Evolutionary conservation across 2,329 filamentous ascomycete species (phyloP).

Genomic region (Fusarium anthophilum): DNA sequence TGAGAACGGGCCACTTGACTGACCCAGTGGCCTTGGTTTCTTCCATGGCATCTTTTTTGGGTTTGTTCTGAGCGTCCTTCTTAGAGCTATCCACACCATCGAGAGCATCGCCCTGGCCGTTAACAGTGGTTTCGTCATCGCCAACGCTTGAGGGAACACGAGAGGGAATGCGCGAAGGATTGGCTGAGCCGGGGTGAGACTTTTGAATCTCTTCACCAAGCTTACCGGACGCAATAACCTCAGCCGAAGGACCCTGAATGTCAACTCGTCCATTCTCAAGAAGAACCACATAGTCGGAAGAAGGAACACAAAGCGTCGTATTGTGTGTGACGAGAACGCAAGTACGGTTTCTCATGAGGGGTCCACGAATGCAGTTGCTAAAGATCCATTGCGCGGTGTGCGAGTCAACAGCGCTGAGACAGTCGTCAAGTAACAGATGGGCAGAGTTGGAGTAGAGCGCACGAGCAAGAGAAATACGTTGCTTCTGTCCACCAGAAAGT

Average conservation of each 20-base stretch:
- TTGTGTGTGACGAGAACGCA: slow-evolving; percentile 98
- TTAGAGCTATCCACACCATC: slow-evolving; percentile 59
- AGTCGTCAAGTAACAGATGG: slow-evolving; percentile 92
- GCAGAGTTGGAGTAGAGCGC: slow-evolving; percentile 96
- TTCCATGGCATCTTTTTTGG: slow-evolving; percentile 63
- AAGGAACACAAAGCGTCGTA: slow-evolving; percentile 83
- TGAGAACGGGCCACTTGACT: slow-evolving; percentile 87
- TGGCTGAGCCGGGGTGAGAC: slow-evolving; percentile 74
- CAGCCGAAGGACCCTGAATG: slow-evolving; percentile 77
- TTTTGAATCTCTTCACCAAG: slow-evolving; percentile 85
- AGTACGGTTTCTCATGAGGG: slow-evolving; percentile 86
- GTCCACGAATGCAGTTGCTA: slow-evolving; percentile 87
- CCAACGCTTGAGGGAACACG: slow-evolving; percentile 79
- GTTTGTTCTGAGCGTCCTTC: slow-evolving; percentile 55
- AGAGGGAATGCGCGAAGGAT: slow-evolving; percentile 78
- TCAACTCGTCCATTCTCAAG: slow-evolving; percentile 87
- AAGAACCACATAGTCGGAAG: slow-evolving; percentile 81
- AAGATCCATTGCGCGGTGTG: slow-evolving; percentile 99
- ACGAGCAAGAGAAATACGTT: slow-evolving; percentile 94
- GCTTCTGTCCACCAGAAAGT: slow-evolving; percentile 95
- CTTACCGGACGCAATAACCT: slow-evolving; percentile 86
- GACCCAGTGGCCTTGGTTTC: slow-evolving; percentile 87
- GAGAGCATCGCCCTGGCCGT: slow-evolving; percentile 57
- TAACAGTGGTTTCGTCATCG: slow-evolving; percentile 68
- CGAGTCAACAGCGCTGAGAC: slow-evolving; percentile 94